phyloP scores from a whole-genome alignment of 2,329 filamentous ascomycete genomes.

The Claviceps spartinae region DNA sequence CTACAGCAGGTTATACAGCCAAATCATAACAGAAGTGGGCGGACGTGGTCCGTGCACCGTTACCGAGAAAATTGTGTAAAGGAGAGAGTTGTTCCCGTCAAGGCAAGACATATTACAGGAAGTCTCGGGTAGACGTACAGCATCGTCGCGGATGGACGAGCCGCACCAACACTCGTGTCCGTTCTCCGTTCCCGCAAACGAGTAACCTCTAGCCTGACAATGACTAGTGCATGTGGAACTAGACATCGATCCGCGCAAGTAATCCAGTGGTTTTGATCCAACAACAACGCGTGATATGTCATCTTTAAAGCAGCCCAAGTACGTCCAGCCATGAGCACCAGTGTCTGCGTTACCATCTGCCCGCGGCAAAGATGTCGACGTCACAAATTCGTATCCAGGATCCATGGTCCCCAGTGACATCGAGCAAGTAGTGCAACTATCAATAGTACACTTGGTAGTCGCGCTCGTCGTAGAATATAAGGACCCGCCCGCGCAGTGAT shows the following conservation, averaged over 20 bases:
- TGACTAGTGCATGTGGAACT: conserved; percentile 33
- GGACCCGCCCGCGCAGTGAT: conserved; percentile 17
- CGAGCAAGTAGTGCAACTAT: not conserved
- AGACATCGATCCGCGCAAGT: conserved; percentile 27
- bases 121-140: conserved; percentile 12
- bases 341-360: not conserved
- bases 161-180: conserved; percentile 39
- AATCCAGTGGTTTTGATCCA: conserved; percentile 13
- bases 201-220: conserved; percentile 27
- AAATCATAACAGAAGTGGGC: no score
- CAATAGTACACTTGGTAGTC: not conserved
- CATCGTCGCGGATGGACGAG: conserved; percentile 12
- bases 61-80: no score
- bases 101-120: conserved; percentile 13
- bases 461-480: conserved; percentile 11
- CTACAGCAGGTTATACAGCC: no score
- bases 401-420: not conserved
- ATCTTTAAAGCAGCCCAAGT: conserved; percentile 21
- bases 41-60: no score
- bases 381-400: not conserved
- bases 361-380: not conserved
- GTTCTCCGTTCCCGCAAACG: conserved; percentile 36
- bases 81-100: conserved; percentile 5
- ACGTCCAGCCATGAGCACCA: conserved; percentile 11
- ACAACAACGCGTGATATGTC: conserved; percentile 10